Evolutionary conservation across 2,329 filamentous ascomycete genomes (phyloP).

Genomic region (Cercospora nicotianae): DNA sequence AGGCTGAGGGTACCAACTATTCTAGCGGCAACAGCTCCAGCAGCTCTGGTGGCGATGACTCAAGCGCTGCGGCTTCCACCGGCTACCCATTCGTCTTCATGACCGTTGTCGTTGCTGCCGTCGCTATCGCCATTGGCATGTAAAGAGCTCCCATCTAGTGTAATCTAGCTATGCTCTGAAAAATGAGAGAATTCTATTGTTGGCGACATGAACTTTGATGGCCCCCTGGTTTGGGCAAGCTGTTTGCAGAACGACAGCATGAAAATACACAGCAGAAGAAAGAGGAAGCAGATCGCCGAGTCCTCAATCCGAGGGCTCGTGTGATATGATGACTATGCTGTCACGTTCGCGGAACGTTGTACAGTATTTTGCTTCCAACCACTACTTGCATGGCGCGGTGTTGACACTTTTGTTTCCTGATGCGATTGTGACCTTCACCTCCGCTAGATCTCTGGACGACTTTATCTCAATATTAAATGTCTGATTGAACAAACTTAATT

Average conservation of each 20-base stretch:
- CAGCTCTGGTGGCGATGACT: conserved; percentile 31
- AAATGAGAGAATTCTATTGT: background rate
- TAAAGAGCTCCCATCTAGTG: background rate
- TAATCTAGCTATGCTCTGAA: background rate
- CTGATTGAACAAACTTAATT: background rate
- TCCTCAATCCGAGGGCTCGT: background rate
- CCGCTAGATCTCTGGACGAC: background rate
- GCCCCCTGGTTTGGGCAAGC: background rate
- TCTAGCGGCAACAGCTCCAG: conserved; percentile 16
- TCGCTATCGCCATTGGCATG: conserved; percentile 9
- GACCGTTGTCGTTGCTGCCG: conserved; percentile 9
- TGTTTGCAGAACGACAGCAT: background rate
- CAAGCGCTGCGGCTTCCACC: conserved; percentile 31
- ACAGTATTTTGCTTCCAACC: background rate
- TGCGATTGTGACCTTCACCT: background rate
- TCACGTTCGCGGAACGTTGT: background rate
- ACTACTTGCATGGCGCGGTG: background rate
- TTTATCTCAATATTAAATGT: background rate
- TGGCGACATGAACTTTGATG: background rate
- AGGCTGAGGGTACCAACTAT: conserved; percentile 25
- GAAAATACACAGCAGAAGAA: background rate
- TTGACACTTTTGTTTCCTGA: background rate
- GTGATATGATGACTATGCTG: background rate
- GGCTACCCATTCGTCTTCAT: conserved; percentile 25
- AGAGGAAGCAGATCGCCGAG: background rate